A percentile compares a stretch with the other conserved stretches of the same genome.
phyloP scores from a whole-genome alignment of 2,329 filamentous ascomycete species.

The Aspergillus brunneoviolaceus region DNA sequence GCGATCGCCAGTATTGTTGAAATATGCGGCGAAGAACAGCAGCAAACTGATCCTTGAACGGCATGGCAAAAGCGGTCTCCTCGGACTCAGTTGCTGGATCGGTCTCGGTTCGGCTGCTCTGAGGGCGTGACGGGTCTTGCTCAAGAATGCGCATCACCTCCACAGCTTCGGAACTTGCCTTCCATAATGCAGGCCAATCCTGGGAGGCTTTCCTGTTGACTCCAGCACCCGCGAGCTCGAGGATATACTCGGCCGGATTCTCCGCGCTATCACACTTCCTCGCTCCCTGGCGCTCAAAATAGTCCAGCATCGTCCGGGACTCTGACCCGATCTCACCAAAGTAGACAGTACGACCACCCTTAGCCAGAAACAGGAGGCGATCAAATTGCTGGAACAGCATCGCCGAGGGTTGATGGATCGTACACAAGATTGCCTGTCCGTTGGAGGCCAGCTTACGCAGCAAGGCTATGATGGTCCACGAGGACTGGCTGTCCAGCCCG shows the following conservation, averaged over 20 bases:
- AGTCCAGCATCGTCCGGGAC: conserved; percentile 54
- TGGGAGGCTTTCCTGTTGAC: not conserved
- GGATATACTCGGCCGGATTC: conserved; percentile 72
- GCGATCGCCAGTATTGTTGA: not conserved
- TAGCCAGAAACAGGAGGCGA: conserved; percentile 56
- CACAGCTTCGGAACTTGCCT: not conserved
- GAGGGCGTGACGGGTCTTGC: too few relatives aligned
- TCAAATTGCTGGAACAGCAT: conserved; percentile 60
- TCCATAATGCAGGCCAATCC: not conserved
- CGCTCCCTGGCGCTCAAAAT: conserved; percentile 61
- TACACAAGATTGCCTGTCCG: conserved; percentile 60
- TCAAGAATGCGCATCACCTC: not conserved
- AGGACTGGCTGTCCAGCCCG: conserved; percentile 58
- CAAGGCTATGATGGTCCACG: conserved; percentile 60
- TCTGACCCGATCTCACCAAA: conserved; percentile 63
- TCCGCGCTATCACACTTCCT: conserved; percentile 54
- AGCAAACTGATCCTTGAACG: too few relatives aligned
- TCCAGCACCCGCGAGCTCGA: conserved; percentile 43
- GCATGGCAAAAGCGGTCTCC: too few relatives aligned
- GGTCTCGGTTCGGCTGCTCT: too few relatives aligned
- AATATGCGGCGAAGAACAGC: not conserved
- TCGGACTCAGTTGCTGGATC: too few relatives aligned
- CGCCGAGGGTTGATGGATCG: conserved; percentile 60
- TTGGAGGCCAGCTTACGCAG: conserved; percentile 58
- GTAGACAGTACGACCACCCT: conserved; percentile 63